Base-by-base conservation (phyloP, 2,329 filamentous ascomycete species). In the Neurospora sp. region DNA sequence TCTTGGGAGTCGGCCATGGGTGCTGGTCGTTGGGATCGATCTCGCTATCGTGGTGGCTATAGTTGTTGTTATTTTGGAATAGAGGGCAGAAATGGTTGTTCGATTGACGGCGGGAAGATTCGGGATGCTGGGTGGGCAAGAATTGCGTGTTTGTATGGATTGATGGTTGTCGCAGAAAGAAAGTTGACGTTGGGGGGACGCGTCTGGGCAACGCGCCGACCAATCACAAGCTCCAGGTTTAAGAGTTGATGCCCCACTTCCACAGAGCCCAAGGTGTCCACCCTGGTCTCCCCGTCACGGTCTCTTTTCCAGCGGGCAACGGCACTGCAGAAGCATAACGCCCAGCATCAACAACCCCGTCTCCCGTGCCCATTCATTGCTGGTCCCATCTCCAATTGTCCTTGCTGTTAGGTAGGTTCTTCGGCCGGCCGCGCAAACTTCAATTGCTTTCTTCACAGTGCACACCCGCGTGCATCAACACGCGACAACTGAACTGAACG, bases 1-100 rank as follows among this genome's bases (percentile, higher is more conserved):
- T 71, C 67, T 11, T 69, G 73, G 58, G 73, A 70, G 1, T 73
- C 72, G 66, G 76, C 75, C 75, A 78, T 76, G 68, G 73, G 73
- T 74, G 58, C 76, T 69, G 66, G 68, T 28, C 28, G 4, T 28
- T 28, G 28, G 28, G 28, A 4, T 28, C 28, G 28, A 28, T 28
- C 28, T 28, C 28, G 28, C 28, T 28, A 28, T 28, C 28, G 69
- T 67, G 71, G 17, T 73, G 1, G 28, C 28, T 67, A 70, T 75
- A 73, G 74, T 4, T 33, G 23, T 1, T 58, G 3, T 17, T 58
- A 33, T 58, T 23, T 23, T 13, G 23, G 1, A 28, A 1, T 28
- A 1, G 19, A 28, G 23, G 1, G 1, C 5, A 13, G 15, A 2
- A 33, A 17, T 10, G 23, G 15, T 15, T 2, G 23, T 58, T 15